A percentile compares a stretch with the other conserved stretches of the same genome.
Conservation (phyloP, 805 yeast species). For the Metschnikowia cubensis region DNA sequence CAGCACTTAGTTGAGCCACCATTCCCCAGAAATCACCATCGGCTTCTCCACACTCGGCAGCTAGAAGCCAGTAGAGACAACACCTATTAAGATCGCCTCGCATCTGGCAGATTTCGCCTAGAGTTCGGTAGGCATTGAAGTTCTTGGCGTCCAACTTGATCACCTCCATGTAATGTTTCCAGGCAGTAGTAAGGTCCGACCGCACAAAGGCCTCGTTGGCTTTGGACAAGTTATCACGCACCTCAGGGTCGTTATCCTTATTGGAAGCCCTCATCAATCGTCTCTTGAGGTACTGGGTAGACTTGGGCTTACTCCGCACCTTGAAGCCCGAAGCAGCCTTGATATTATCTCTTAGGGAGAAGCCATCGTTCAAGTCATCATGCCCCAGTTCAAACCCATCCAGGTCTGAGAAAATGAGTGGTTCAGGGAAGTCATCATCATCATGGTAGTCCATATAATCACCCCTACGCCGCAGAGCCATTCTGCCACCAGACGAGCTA, state of each 20-base stretch:
- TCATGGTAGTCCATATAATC: not conserved
- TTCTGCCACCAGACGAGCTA: not conserved
- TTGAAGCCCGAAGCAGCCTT: slow-evolving; percentile 66
- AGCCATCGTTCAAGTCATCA: slow-evolving; percentile 40
- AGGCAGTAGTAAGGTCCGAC: slow-evolving; percentile 57
- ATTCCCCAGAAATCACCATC: slow-evolving; percentile 77
- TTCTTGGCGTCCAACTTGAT: slow-evolving; percentile 74
- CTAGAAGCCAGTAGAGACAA: slow-evolving; percentile 76
- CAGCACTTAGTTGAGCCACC: slow-evolving; percentile 65
- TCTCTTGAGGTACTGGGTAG: slow-evolving; percentile 36
- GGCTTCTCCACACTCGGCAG: slow-evolving; percentile 71
- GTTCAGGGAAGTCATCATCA: slow-evolving; percentile 17
- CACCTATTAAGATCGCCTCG: slow-evolving; percentile 68
- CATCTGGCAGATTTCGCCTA: slow-evolving; percentile 76
- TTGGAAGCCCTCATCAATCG: slow-evolving; percentile 32
- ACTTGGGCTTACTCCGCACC: slow-evolving; percentile 33
- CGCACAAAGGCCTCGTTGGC: slow-evolving; percentile 81
- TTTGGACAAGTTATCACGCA: slow-evolving; percentile 55
- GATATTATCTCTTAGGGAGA: slow-evolving; percentile 56
- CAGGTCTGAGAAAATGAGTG: slow-evolving; percentile 22
- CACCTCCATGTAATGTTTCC: slow-evolving; percentile 59
- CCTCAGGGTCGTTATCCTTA: slow-evolving; percentile 66
- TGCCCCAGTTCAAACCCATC: slow-evolving; percentile 26
- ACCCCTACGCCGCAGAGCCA: not conserved
- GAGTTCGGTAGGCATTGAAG: slow-evolving; percentile 78